A percentile compares a stretch with the other conserved stretches of the same genome.
phyloP scores from a whole-genome alignment of 2,329 filamentous ascomycete species.

The Botryotinia globosa region DNA sequence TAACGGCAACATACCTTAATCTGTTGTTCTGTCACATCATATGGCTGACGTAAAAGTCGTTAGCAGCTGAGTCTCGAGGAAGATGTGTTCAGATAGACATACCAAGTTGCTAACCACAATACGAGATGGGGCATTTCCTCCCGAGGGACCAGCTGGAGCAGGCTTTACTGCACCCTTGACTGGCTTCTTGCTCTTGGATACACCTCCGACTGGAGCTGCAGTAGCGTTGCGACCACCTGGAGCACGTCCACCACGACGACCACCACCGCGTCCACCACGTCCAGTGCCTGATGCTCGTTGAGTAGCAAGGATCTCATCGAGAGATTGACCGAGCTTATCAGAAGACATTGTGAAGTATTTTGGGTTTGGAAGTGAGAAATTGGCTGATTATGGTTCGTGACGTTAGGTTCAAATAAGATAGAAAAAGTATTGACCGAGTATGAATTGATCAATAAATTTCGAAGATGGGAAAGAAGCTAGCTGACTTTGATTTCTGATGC shows the following conservation, averaged over 20 bases:
- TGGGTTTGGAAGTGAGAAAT: slow-evolving; percentile 28
- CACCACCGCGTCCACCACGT: slow-evolving; percentile 43
- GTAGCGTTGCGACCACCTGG: slow-evolving; percentile 43
- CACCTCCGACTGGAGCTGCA: slow-evolving; percentile 73
- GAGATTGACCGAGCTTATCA: slow-evolving; percentile 93
- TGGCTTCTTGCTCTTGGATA: slow-evolving; percentile 70
- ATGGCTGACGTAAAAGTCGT: slow-evolving; percentile 58
- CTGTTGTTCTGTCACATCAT: slow-evolving; percentile 93
- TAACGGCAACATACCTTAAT: slow-evolving; percentile 99
- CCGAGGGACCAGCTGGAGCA: slow-evolving; percentile 61
- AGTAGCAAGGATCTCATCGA: slow-evolving; percentile 91
- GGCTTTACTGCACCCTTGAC: slow-evolving; percentile 60
- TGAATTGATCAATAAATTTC: slow-evolving; percentile 28
- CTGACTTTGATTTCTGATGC: slow-evolving; percentile 33
- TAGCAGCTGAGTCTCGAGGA: background rate
- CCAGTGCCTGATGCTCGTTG: slow-evolving; percentile 36
- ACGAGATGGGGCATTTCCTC: slow-evolving; percentile 73
- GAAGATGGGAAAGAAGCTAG: slow-evolving; percentile 31
- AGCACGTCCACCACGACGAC: slow-evolving; percentile 46
- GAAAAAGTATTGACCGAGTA: slow-evolving; percentile 30
- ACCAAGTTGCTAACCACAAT: slow-evolving; percentile 85
- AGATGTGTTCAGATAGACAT: slow-evolving; percentile 44
- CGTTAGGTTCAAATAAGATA: slow-evolving; percentile 37
- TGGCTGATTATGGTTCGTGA: slow-evolving; percentile 32
- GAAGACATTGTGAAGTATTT: slow-evolving; percentile 69